Evolutionary conservation across 257 asterid species (phyloP).

Genomic region (Lantana camara): DNA sequence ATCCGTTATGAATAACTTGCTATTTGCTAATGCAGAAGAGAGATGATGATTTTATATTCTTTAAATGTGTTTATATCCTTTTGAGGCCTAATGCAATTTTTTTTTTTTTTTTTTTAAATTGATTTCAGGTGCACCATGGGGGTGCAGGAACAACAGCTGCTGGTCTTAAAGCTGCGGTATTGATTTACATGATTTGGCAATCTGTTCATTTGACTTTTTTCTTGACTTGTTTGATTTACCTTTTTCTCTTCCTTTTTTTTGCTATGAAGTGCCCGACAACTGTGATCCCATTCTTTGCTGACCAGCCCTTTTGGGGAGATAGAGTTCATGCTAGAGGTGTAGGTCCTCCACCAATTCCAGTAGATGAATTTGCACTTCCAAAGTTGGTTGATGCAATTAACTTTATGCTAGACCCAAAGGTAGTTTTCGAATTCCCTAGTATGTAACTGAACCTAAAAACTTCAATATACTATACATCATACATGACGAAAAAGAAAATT

Average conservation of each 20-base stretch:
- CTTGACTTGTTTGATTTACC: background rate
- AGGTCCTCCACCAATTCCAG: slow-evolving; percentile 89
- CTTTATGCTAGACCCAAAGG: slow-evolving; percentile 83
- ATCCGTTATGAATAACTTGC: background rate
- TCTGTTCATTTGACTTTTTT: slow-evolving; percentile 7
- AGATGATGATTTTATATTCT: slow-evolving; percentile 4
- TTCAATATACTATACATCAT: too few species aligned
- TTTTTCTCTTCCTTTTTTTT: background rate
- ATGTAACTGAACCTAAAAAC: background rate
- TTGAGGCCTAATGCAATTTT: slow-evolving; percentile 8
- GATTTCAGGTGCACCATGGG: slow-evolving; percentile 92
- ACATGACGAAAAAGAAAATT: too few species aligned
- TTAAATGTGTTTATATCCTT: background rate
- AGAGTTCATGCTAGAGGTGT: slow-evolving; percentile 87
- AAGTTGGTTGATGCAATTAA: slow-evolving; percentile 73
- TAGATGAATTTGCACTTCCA: slow-evolving; percentile 74
- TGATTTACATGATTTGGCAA: background rate
- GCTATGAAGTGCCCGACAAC: slow-evolving; percentile 80
- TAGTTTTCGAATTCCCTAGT: slow-evolving; percentile 25
- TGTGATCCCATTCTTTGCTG: slow-evolving; percentile 90
- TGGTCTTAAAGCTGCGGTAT: slow-evolving; percentile 97
- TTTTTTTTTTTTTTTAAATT: slow-evolving; percentile 5
- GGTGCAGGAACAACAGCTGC: slow-evolving; percentile 99
- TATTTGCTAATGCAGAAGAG: slow-evolving; percentile 4
- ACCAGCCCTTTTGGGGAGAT: slow-evolving; percentile 98